Base-by-base conservation (phyloP, 2,329 filamentous ascomycete genomes). In the Arthrobotrys sphaeroides region DNA sequence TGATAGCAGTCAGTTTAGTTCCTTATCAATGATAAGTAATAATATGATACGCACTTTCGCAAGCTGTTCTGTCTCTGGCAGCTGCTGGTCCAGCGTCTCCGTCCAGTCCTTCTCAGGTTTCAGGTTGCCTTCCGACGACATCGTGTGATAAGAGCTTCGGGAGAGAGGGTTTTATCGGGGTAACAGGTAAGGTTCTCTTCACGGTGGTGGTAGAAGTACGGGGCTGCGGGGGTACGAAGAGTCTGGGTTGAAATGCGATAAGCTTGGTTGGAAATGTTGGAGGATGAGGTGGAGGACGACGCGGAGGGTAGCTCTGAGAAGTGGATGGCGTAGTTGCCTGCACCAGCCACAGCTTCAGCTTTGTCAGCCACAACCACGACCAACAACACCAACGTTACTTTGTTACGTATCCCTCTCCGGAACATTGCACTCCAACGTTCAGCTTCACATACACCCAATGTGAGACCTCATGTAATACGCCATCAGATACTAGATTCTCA, bases 31-130 rank as follows among this genome's bases (percentile, higher is more conserved):
- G 36, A 45, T 31, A 28, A n/a, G 20, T 31, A n/a, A 22, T 65
- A 31, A 12, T 7, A 70, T 55, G 36, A 16, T 38, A 9, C 42
- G 67, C 84, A 95, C 94, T 87, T 94, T 90, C 79, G 94, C 93
- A 80, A 97, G 88, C 85, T 91, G 87, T 86, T 98, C 90, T 73
- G 93, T 93, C 84, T 97, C 93, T 57, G 93, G 91, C 80, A 99
- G 90, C 84, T 92, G 89, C 85, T 91, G 89, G 86, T 98, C 94
- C 81, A 92, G 93, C 84, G 98, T 94, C 85, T 97, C 96, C 82
- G 92, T 91, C 88, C 92, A 97, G 89, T 99, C 95, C 90, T 96
- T 97, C 87, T 99, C 95, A 60, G 79, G 67, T 78, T 83, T 84
- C 61, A 81, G 77, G 51, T 83, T 78, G 64, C 77, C 75, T 77